A percentile compares a stretch with the other conserved stretches of the same genome.
phyloP scores from a whole-genome alignment of 306 rosid species.

The Benincasa hispida region DNA sequence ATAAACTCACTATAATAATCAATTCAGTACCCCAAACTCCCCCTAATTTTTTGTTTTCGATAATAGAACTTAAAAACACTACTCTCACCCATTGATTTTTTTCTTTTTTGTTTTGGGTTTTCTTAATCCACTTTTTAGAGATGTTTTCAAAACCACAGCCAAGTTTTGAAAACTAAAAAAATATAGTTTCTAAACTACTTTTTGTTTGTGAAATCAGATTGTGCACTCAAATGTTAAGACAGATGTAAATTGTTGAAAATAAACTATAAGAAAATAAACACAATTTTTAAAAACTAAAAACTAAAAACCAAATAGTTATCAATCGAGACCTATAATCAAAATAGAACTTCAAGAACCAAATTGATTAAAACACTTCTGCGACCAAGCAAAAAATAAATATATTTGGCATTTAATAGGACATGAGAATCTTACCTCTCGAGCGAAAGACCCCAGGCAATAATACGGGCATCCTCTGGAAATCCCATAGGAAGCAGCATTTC shows the following conservation, averaged over 20 bases:
- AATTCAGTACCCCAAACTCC: too few species aligned
- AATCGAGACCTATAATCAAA: neutral
- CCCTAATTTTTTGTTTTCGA: too few species aligned
- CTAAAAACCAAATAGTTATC: neutral
- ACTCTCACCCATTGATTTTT: too few species aligned
- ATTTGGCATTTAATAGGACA: neutral
- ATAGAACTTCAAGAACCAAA: neutral
- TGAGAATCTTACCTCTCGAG: conserved; percentile 61
- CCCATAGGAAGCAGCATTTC: conserved; percentile 98
- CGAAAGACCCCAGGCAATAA: conserved; percentile 95
- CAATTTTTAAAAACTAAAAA: neutral
- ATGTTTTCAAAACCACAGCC: neutral
- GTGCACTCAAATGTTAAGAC: too few species aligned
- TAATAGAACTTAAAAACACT: too few species aligned
- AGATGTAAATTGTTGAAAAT: too few species aligned
- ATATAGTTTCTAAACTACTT: too few species aligned
- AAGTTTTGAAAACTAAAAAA: too few species aligned
- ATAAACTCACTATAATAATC: too few species aligned
- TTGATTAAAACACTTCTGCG: neutral
- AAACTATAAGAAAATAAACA: neutral
- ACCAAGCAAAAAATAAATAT: neutral
- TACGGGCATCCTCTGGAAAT: conserved; percentile 91
- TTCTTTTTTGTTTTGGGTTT: too few species aligned
- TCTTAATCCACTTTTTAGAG: neutral
- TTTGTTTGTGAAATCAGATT: too few species aligned